These are phyloP conservation scores for Cercospora sojina DNA, from an alignment of 2,329 filamentous ascomycete species.

Conservation along the genomic window DNA sequence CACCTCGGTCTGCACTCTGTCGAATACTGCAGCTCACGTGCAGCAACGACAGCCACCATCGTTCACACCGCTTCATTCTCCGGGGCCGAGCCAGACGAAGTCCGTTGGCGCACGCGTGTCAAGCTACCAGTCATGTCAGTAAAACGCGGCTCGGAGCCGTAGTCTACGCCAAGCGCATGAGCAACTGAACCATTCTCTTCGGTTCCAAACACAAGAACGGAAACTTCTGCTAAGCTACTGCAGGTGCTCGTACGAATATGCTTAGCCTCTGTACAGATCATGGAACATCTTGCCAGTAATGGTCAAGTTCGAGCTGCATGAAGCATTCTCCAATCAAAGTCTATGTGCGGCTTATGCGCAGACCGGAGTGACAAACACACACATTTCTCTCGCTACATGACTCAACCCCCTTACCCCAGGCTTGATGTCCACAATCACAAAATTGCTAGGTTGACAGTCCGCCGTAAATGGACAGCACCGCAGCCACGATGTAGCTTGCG, in stretches of 20 bases:
- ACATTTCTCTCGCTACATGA: neutral
- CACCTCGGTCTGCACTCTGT: neutral
- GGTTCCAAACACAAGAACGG: neutral
- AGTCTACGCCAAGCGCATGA: neutral
- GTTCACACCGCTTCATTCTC: neutral
- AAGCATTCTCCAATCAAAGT: neutral
- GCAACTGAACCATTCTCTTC: neutral
- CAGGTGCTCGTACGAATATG: neutral
- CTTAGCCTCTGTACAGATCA: neutral
- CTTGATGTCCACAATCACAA: neutral
- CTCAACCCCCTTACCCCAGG: neutral
- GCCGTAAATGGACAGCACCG: neutral
- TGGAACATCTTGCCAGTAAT: neutral
- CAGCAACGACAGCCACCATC: neutral
- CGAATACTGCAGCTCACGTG: neutral
- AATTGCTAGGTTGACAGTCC: neutral
- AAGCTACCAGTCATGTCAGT: neutral
- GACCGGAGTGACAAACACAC: neutral
- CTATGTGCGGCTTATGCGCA: neutral
- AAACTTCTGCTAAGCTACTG: slow-evolving; percentile 4
- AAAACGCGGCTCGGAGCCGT: neutral
- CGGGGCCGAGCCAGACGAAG: neutral
- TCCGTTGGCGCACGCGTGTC: neutral
- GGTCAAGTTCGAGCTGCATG: neutral
- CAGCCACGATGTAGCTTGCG: neutral